A percentile compares a stretch with the other conserved stretches of the same genome.
These are phyloP conservation scores for Dittrichia graveolens DNA, from an alignment of 129 eudicot genomes.

Conservation along the genomic window DNA sequence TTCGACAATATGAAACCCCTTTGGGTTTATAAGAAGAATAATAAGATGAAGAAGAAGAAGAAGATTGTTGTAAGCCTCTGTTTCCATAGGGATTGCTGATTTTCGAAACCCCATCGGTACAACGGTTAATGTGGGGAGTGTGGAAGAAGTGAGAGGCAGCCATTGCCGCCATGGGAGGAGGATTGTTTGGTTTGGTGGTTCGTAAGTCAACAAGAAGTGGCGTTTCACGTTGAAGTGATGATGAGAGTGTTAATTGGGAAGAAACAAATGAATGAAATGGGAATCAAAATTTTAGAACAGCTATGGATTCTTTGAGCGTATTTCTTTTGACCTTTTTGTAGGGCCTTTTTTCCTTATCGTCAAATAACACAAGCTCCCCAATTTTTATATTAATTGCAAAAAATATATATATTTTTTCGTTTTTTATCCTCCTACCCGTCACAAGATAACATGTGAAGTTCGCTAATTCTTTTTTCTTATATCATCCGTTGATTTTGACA, in stretches of 20 bases:
- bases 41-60: conserved; percentile 11
- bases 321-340: conserved; percentile 9
- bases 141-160: conserved; percentile 62
- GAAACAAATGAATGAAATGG: background rate
- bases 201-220: background rate
- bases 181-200: conserved; percentile 8
- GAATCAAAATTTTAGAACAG: background rate
- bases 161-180: conserved; percentile 45
- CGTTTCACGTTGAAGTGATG: conserved; percentile 3
- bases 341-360: background rate
- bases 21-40: conserved; percentile 10
- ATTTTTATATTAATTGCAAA: too few relatives aligned
- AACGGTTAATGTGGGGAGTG: conserved; percentile 36
- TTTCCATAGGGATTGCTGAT: conserved; percentile 34
- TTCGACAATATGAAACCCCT: conserved; percentile 32
- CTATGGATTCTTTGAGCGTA: conserved; percentile 19
- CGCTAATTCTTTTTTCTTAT: too few relatives aligned
- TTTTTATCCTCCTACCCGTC: too few relatives aligned
- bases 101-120: conserved; percentile 28
- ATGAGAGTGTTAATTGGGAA: too few relatives aligned
- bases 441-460: too few relatives aligned
- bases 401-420: too few relatives aligned
- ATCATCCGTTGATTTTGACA: too few relatives aligned
- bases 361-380: too few relatives aligned
- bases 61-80: conserved; percentile 8